A percentile compares a stretch with the other conserved stretches of the same genome.
phyloP scores from a whole-genome alignment of 2,329 filamentous ascomycete species.

The Penicillium brasilianum region DNA sequence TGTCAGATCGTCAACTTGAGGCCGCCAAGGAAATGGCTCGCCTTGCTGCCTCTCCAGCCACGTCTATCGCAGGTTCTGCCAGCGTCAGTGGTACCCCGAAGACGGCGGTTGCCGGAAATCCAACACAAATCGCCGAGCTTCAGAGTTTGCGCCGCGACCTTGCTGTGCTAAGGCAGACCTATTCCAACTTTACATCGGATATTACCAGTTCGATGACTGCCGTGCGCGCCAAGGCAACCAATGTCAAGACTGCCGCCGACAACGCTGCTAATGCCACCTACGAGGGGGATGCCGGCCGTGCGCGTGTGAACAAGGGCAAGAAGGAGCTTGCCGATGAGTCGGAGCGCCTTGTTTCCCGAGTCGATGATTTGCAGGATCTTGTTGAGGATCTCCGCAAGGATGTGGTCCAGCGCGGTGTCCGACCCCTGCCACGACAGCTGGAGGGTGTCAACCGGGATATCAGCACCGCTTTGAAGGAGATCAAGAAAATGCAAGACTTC shows the following conservation, averaged over 20 bases:
- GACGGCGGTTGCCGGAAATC: slow-evolving; percentile 47
- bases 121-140: slow-evolving; percentile 74
- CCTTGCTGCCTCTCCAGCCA: slow-evolving; percentile 58
- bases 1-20: slow-evolving; percentile 90
- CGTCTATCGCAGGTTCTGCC: slow-evolving; percentile 32
- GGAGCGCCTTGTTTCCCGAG: slow-evolving; percentile 85
- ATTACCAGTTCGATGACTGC: slow-evolving; percentile 85
- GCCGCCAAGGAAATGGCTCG: slow-evolving; percentile 83
- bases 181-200: slow-evolving; percentile 86
- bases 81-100: slow-evolving; percentile 33
- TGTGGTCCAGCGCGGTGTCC: slow-evolving; percentile 88
- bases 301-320: slow-evolving; percentile 84
- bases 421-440: slow-evolving; percentile 86
- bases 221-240: slow-evolving; percentile 79
- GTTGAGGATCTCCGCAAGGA: slow-evolving; percentile 98
- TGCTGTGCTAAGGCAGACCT: slow-evolving; percentile 89
- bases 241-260: slow-evolving; percentile 76
- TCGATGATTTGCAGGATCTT: slow-evolving; percentile 95
- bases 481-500: slow-evolving; percentile 93
- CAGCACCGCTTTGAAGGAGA: slow-evolving; percentile 75
- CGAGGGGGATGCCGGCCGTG: slow-evolving; percentile 78
- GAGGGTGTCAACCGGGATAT: slow-evolving; percentile 91
- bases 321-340: slow-evolving; percentile 86
- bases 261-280: slow-evolving; percentile 73
- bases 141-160: slow-evolving; percentile 84